Conservation (phyloP, 2,329 filamentous ascomycete genomes). For the Apiospora malaysiana region DNA sequence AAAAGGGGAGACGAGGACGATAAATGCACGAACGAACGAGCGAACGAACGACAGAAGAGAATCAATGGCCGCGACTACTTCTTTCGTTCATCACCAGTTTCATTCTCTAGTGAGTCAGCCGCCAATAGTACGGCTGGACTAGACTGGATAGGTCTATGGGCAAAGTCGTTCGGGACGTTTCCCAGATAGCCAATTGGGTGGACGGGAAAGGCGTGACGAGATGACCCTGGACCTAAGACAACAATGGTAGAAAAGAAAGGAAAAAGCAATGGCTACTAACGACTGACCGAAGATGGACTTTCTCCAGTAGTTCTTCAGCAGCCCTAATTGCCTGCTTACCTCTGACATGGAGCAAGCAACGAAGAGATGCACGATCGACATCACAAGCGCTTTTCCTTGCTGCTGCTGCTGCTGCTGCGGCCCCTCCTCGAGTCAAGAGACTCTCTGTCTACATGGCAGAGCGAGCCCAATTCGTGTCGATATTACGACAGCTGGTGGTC, state of each 20-base stretch:
- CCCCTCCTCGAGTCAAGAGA: not conserved
- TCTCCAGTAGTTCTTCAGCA: not conserved
- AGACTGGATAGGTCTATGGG: not conserved
- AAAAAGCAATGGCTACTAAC: not conserved
- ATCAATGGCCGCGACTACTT: not conserved
- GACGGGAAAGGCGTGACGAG: not conserved
- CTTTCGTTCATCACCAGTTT: not conserved
- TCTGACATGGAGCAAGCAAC: not conserved
- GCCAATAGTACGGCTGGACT: not conserved
- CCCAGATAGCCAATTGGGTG: conserved; percentile 10
- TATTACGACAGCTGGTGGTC: not conserved
- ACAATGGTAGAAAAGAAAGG: not conserved
- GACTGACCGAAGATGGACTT: not conserved
- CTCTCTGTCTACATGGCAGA: not conserved
- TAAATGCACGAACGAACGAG: too few species aligned
- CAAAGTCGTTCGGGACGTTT: not conserved
- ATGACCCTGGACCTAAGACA: not conserved
- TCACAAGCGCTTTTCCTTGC: not conserved
- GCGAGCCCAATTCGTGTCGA: not conserved
- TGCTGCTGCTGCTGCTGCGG: not conserved
- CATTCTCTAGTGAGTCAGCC: not conserved
- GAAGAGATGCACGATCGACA: not conserved
- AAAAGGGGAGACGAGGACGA: too few species aligned
- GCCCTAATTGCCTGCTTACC: not conserved
- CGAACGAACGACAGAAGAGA: too few species aligned